Base-by-base conservation (phyloP, 2,329 filamentous ascomycete species). In the Fusarium beomiforme region DNA sequence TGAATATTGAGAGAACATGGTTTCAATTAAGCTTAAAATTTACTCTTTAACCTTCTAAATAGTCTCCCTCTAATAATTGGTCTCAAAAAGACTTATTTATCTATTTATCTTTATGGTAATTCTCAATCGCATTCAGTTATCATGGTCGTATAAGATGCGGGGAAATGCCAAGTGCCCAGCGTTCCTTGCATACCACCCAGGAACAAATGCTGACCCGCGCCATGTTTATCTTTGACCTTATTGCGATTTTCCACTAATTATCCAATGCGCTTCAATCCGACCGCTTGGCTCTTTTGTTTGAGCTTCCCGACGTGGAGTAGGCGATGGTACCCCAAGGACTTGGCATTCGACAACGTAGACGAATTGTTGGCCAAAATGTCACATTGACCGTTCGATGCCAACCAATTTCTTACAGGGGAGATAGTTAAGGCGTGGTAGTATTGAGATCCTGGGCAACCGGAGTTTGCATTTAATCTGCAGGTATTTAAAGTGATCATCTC, bases 221-320 rank as follows among this genome's bases (percentile, higher is more conserved):
- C 31, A 49, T 51, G 16, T 46, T 60, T 57, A 50, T 69, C 21
- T 60, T 31, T 9, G 13, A 5, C 33, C 11, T n/a, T 21, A 19
- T 5, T 43, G 1, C n/a, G 5, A 50, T 26, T 44, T 42, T 43
- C 17, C 17, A 50, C 46, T 50, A 37, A 46, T 26, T 23, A 39
- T 8, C 43, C 41, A 65, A 24, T 17, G 11, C 4, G 29, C 23
- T 26, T 39, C 13, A 6, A 34, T 23, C 29, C 14, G 19, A 11
- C 12, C 31, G 11, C 69, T 71, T 61, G 44, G 64, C 50, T 54
- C 55, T 26, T 26, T 12, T 21, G 19, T 16, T 59, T 26, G 39
- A 70, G 49, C 68, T 70, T 67, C 68, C 68, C 8, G 31, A 59
- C 31, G 17, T 16, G 53, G 68, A 59, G 53, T 70, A 69, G 68